A percentile compares a stretch with the other conserved stretches of the same genome.
Conservation (phyloP, 1,284 basidiomycete species). For the Ustilago hordei region DNA sequence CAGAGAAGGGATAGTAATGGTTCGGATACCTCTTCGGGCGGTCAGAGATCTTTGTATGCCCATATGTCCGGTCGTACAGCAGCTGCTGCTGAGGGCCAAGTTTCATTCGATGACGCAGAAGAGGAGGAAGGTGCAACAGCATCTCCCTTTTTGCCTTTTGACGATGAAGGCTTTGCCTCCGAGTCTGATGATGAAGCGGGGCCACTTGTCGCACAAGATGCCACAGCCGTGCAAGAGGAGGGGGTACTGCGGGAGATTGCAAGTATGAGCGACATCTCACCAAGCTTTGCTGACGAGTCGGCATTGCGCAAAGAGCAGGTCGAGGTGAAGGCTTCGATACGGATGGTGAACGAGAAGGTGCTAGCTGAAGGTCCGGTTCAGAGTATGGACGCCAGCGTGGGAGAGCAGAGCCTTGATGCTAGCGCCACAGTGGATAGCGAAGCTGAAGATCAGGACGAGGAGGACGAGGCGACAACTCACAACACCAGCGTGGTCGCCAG, state of each 20-base stretch:
- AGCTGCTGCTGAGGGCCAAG: constrained; percentile 4
- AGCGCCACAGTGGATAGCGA: constrained; percentile 1
- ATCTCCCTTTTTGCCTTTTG: constrained; percentile 10
- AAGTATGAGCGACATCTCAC: constrained; percentile 27
- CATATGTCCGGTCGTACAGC: constrained; percentile 31
- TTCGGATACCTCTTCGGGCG: constrained; percentile 10
- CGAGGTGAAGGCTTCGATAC: constrained; percentile 3
- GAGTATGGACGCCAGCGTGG: not conserved
- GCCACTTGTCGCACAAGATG: no score
- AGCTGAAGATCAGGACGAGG: not conserved
- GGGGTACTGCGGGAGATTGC: constrained; percentile 9
- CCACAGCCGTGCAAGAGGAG: not conserved
- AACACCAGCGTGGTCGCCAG: not conserved
- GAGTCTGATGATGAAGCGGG: constrained; percentile 28
- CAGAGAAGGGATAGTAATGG: constrained; percentile 19
- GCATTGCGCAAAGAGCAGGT: not conserved
- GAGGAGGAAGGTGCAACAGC: constrained; percentile 2
- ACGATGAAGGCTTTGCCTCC: constrained; percentile 33
- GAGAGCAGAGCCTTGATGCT: constrained; percentile 11
- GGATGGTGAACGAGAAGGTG: not conserved
- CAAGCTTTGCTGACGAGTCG: constrained; percentile 26
- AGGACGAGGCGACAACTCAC: not conserved
- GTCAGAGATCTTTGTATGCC: constrained; percentile 24
- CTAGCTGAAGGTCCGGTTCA: not conserved
- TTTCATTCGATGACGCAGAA: not conserved